Base-by-base conservation (phyloP, 768 basidiomycete genomes). In the Mycena galericulata region DNA sequence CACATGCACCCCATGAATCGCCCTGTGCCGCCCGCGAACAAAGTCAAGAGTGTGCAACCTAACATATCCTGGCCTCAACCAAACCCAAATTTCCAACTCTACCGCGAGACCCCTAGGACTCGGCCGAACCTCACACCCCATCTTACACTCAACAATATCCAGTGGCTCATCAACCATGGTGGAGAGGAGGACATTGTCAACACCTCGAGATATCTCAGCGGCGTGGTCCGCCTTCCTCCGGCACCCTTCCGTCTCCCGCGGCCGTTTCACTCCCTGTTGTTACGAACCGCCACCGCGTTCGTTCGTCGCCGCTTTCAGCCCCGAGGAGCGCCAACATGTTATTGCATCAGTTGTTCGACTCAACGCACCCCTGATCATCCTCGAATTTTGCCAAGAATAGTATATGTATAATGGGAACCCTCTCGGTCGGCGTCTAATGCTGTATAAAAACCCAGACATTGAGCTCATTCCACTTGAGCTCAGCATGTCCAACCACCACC, bases 401-500 rank as follows among this genome's bases (percentile, higher is more conserved):
- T 36, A n/a, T 14, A 36, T 14, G 34, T 24, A 29, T 20, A 58
- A 11, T 30, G 60, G 41, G 60, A 62, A 62, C 60, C 60, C 34
- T 46, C 49, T 3, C 60, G 29, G 60, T 51, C 49, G 38, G n/a
- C n/a, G n/a, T n/a, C n/a, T n/a, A n/a, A n/a, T n/a, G 45, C 32
- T 8, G 40, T 62, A 50, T 43, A 50, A 62, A 62, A 43, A 15
- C 60, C 26, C 26, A 5, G n/a, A 8, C n/a, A 5, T 17, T 4
- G 20, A 11, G 24, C 18, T 26, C 15, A n/a, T n/a, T n/a, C n/a
- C n/a, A n/a, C n/a, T n/a, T 15, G 24, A 46, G 41, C 30, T 47
- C 4, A 46, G 41, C 6, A 68, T 68, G 67, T 62, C 67, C 57
- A 49, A 63, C 50, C 51, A 59, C 49, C 60, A 63, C 62, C 61